A percentile compares a stretch with the other conserved stretches of the same genome.
phyloP scores from a whole-genome alignment of 1,284 basidiomycete genomes.

The Neolentinus lepideus region DNA sequence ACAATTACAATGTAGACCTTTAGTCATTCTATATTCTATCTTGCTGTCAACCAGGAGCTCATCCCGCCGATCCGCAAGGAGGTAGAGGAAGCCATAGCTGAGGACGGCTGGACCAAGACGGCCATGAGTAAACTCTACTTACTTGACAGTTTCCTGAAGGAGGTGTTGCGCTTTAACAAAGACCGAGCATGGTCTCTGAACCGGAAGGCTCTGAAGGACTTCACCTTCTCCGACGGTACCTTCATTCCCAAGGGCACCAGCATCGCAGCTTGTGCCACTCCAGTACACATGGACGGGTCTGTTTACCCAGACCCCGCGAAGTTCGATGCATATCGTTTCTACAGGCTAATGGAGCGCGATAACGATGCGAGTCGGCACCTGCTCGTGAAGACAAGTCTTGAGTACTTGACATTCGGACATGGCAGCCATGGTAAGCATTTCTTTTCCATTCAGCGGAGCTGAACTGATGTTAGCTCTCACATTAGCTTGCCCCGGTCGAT shows the following conservation, averaged over 20 bases:
- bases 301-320: slow-evolving; percentile 4
- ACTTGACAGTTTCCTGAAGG: slow-evolving; percentile 13
- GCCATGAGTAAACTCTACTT: slow-evolving; percentile 9
- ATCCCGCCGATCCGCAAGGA: slow-evolving; percentile 7
- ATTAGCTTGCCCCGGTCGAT: slow-evolving; percentile 9
- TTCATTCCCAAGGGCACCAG: slow-evolving; percentile 11
- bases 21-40: slow-evolving; percentile 8
- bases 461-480: neutral
- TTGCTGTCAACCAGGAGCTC: slow-evolving; percentile 15
- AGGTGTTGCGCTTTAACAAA: neutral
- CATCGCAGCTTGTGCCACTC: slow-evolving; percentile 5
- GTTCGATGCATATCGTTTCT: slow-evolving; percentile 8
- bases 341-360: neutral
- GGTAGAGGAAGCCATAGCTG: slow-evolving; percentile 4
- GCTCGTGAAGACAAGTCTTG: neutral
- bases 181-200: neutral
- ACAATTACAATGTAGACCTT: neutral
- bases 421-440: slow-evolving; percentile 1
- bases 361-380: neutral
- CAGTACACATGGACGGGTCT: slow-evolving; percentile 1
- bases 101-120: slow-evolving; percentile 11
- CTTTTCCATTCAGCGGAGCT: neutral
- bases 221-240: slow-evolving; percentile 15
- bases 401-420: neutral
- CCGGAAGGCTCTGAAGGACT: slow-evolving; percentile 10